Evolutionary conservation across 768 basidiomycete genomes (phyloP).

Genomic region (Tulasnella sp.): DNA sequence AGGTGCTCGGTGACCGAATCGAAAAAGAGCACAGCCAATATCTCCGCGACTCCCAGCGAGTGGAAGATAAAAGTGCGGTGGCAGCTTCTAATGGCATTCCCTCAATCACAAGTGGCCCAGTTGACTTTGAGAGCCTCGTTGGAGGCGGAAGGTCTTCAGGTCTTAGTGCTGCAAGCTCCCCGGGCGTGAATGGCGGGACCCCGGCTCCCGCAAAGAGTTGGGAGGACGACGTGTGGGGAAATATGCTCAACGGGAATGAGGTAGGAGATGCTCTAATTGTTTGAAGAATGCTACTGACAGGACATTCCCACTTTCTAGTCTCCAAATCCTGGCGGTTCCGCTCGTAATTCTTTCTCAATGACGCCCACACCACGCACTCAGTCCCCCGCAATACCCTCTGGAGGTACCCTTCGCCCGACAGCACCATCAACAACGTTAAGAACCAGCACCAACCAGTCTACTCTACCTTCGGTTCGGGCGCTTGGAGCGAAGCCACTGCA

Average conservation of each 20-base stretch:
- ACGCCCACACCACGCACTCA: constrained; percentile 18
- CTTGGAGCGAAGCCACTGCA: constrained; percentile 2
- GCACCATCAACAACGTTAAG: background rate
- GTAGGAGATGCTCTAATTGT: constrained; percentile 7
- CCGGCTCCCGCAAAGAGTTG: constrained; percentile 46
- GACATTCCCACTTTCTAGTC: constrained; percentile 28
- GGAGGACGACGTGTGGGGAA: constrained; percentile 85
- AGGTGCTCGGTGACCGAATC: constrained; percentile 59
- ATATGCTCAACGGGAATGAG: constrained; percentile 48
- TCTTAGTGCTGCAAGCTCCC: constrained; percentile 27
- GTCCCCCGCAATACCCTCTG: constrained; percentile 4
- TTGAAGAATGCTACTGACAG: constrained; percentile 9
- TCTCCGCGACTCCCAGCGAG: constrained; percentile 81
- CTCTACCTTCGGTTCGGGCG: constrained; percentile 2
- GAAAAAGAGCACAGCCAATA: constrained; percentile 90
- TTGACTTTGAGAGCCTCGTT: constrained; percentile 85
- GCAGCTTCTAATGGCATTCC: constrained; percentile 34
- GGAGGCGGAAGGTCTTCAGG: constrained; percentile 31
- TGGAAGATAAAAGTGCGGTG: constrained; percentile 67
- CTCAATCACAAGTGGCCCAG: constrained; percentile 37
- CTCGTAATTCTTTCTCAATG: background rate
- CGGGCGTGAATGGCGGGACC: constrained; percentile 22
- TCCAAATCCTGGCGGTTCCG: constrained; percentile 15
- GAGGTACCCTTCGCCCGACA: background rate
- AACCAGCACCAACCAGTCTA: background rate